Evolutionary conservation across 495 filamentous ascomycete species (phyloP), one percentile per base, ranked within the genome.

Genomic region (Annulohypoxylon bovei): DNA sequence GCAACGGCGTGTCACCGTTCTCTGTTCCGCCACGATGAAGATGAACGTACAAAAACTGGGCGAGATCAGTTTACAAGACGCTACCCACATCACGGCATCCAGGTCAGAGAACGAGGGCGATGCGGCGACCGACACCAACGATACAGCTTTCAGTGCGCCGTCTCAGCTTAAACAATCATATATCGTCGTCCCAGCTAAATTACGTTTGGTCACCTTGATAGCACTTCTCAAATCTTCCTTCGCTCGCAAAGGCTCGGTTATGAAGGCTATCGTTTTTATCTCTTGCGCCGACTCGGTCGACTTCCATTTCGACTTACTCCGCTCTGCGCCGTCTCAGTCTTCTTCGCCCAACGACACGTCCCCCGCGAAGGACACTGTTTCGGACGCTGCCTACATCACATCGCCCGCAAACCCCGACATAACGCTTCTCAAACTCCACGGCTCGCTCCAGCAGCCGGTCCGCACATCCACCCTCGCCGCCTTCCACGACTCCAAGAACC

Each of bases 1-100:
- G 0, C 82, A 85, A 25, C 86, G 89, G 65, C 84, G 95, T 63
- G 92, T 92, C 0, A 98, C 94, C 0, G 86, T 97, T n/a, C 84
- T 99, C 6, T 98, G 95, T 77, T 98, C 94, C 6, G 95, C 95
- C 8, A 99, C 95, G 0, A 90, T 99, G 89, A 97, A 97, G 81
- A 93, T 95, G 88, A 93, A 92, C 70, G 95, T 97, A 0, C 93
- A 98, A 76, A 90, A 89, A 59, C 80, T 99, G 11, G 93, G 94
- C 53, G 93, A 97, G 74, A 95, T 97, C 76, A 97, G 93, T 83
- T 81, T 99, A 78, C 93, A 96, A 79, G 92, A 98, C 76, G 94
- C 96, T 1, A 85, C 92, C 7, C 93, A 96, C 72, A 92, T 98
- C 75, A 90, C 92, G 57, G 89, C 90, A 0, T 89, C 93, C 66